Evolutionary conservation across 768 basidiomycete genomes (phyloP), one percentile per base, ranked within the genome.

Genomic region (Trametes maxima): DNA sequence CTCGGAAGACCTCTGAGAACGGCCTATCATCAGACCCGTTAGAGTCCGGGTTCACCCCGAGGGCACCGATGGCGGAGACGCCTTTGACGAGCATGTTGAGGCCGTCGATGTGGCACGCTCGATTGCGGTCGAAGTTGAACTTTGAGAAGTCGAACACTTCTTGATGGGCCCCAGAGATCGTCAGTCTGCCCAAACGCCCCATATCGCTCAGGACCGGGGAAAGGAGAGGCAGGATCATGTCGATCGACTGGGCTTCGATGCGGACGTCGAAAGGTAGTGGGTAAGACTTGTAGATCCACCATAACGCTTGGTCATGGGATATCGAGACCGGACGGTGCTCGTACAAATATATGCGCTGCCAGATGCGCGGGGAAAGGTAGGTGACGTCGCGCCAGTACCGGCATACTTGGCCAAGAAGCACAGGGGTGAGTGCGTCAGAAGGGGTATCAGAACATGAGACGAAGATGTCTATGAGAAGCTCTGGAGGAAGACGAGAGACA

Each of bases 191-290:
- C 87, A 88, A 90, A 42, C 90, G 82, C 59, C 75, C 68, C 44
- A 89, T 68, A 28, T 80, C 74, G 11, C 81, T 76, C 0, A 91
- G 74, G 37, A 90, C 76, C 5, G 85, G 86, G 0, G 87, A 85
- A 36, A 91, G 75, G 60, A 90, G 77, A 10, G 88, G 81, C 3
- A 90, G 77, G 36, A 89, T 75, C 57, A 74, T 74, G 59, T 88
- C 83, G 25, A 73, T 57, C 19, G 85, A 72, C 16, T 79, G 72
- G 57, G 90, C 68, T 39, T 83, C 76, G 52, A 90, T 75, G 62
- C 82, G 76, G 44, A 91, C 76, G 65, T 83, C 78, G 65, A 89
- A 81, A 0, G 77, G 76, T 39, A 89, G 78, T 0, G 84, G 83
- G 5, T 72, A 63, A 3, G 87, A 87, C 49, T 78, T 79, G 56